Base-by-base conservation (phyloP, 768 basidiomycete genomes). In the Chalciporus pseudorubinellus region DNA sequence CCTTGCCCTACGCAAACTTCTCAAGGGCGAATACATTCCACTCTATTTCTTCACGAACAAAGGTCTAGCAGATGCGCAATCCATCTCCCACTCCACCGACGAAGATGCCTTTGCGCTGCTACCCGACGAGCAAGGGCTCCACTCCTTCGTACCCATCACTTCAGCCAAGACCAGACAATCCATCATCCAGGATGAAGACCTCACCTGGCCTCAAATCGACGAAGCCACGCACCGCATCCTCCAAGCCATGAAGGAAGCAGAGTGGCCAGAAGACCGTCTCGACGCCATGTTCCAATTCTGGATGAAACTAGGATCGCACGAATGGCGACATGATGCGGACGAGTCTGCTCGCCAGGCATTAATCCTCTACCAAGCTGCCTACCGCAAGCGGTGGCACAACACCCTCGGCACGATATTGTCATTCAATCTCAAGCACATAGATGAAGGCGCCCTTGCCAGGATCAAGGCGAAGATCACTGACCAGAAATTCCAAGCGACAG, bases 21-120 rank as follows among this genome's bases (percentile, higher is more conserved):
- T 33, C 11, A 33, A 19, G 9, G 40, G 48, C 3, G 28, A 31
- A n/a, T 50, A 50, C 21, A 13, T 42, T 4, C 39, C 41, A 16
- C 19, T 50, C 7, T 50, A 34, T 18, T 34, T 29, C 29, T 50
- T 42, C 28, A 50, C 48, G 11, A 48, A 48, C 46, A 24, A 39
- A 11, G 46, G 46, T 1, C 21, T 48, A 3, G 38, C 36, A 2
- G 46, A 48, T 4, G 46, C 46, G 0, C 16, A 48, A n/a, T 24
- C 1, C 18, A 7, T 21, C 1, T 19, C 39, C 3, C 7, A 24
- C 9, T 39, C 19, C 1, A 7, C 2, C 1, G 39, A 39, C 2
- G 18, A 39, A 3, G 39, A 39, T 8, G 39, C 39, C 1, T 13
- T 39, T 7, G 18, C 42, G 2, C 22, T 44, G 2, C 7, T 21